A percentile compares a stretch with the other conserved stretches of the same genome.
These are phyloP conservation scores for Cucurbitaria berberidis DNA, from an alignment of 2,329 filamentous ascomycete genomes.

Conservation along the genomic window DNA sequence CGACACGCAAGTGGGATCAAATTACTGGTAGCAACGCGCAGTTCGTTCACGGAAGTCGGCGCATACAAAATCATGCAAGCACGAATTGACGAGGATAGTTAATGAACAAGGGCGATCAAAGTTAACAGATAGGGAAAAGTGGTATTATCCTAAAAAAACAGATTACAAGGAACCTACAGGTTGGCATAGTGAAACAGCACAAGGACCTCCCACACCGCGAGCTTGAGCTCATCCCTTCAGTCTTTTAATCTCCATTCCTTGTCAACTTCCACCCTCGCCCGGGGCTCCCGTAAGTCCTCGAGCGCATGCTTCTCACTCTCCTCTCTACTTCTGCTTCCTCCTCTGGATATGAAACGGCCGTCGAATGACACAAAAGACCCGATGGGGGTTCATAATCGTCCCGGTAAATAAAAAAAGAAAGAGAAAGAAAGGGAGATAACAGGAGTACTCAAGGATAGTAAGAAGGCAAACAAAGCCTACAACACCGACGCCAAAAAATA, in stretches of 20 bases:
- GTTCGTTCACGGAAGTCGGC: too few relatives aligned
- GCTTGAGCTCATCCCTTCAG: neutral
- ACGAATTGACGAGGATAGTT: too few relatives aligned
- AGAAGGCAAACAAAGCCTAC: slow-evolving; percentile 10
- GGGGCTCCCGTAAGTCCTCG: too few relatives aligned
- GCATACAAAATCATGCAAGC: too few relatives aligned
- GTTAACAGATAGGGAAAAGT: slow-evolving; percentile 13
- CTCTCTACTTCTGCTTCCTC: neutral
- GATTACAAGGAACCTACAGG: slow-evolving; percentile 21
- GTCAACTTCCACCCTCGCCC: too few relatives aligned
- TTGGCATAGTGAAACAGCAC: slow-evolving; percentile 8
- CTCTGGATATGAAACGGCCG: slow-evolving; percentile 3
- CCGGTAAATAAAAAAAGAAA: slow-evolving; percentile 1
- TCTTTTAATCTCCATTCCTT: slow-evolving; percentile 1
- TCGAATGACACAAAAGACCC: slow-evolving; percentile 13
- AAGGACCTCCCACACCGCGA: neutral
- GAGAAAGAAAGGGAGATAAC: neutral
- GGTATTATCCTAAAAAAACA: slow-evolving; percentile 26
- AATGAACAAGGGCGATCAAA: too few relatives aligned
- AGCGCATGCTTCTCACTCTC: neutral
- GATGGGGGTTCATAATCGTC: slow-evolving; percentile 8
- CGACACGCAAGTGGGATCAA: too few relatives aligned
- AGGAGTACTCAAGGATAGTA: slow-evolving; percentile 23
- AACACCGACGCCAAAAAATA: slow-evolving; percentile 21
- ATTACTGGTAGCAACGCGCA: too few relatives aligned